Evolutionary conservation across 768 basidiomycete species (phyloP).

Genomic region (Cytidiella melzeri): DNA sequence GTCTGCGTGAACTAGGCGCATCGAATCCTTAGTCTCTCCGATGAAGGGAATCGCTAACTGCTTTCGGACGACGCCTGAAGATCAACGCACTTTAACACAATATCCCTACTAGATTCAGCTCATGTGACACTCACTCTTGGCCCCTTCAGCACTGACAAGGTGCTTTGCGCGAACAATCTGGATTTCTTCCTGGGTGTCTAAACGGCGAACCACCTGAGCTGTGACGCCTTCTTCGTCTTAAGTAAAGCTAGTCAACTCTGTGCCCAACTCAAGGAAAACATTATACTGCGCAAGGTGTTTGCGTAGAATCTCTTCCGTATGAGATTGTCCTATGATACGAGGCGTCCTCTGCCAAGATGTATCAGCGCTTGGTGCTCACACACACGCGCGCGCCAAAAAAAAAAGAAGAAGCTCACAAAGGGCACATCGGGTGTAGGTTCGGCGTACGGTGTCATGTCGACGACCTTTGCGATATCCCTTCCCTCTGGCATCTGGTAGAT

Average conservation of each 20-base stretch:
- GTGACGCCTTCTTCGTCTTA: conserved; percentile 3
- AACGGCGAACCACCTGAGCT: background rate
- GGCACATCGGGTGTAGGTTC: conserved; percentile 7
- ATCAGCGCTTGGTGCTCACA: background rate
- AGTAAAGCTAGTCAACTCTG: background rate
- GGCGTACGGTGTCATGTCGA: background rate
- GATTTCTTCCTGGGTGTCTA: background rate
- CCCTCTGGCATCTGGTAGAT: conserved; percentile 33
- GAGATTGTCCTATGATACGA: conserved; percentile 1
- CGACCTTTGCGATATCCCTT: conserved; percentile 3
- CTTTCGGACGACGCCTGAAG: conserved; percentile 7
- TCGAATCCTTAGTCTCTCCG: conserved; percentile 8
- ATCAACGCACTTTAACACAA: background rate
- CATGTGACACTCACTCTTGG: background rate
- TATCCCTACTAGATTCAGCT: background rate
- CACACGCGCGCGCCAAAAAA: background rate
- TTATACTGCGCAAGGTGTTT: conserved; percentile 1
- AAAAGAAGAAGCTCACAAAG: conserved; percentile 1
- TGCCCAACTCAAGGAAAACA: conserved; percentile 1
- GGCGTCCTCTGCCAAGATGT: background rate
- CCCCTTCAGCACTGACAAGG: conserved; percentile 6
- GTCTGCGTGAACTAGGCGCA: no score
- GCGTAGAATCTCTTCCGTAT: background rate
- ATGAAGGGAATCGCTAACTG: conserved; percentile 3
- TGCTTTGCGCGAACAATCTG: background rate